Evolutionary conservation across 1,284 basidiomycete species (phyloP), one percentile per base, ranked within the genome.

Genomic region (Rhodotorula sp.): DNA sequence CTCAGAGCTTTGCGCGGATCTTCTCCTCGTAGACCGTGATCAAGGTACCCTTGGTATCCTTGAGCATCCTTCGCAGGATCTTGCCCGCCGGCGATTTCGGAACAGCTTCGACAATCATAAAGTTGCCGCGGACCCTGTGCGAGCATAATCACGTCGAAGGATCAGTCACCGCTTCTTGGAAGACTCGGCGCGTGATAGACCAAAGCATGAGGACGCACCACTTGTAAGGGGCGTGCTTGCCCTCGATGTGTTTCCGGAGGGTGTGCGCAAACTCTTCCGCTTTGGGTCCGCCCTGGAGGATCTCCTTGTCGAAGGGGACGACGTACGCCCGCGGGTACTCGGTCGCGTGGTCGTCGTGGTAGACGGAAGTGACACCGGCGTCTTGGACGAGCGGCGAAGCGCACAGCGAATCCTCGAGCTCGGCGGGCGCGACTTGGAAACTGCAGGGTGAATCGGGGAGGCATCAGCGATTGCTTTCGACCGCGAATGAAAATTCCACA

Each of bases 361-460:
- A 80, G 34, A 77, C 49, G 2, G 75, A 76, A 19, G 76, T 74
- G 14, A 79, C 78, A 14, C 77, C 79, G 6, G 78, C 79, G 62
- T 81, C 80, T 49, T 77, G 71, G 23, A 81, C 79, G 45, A 74
- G 71, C 12, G 77, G 72, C 4, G 77, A 75, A 0, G 70, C 72
- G 69, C 77, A 76, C 19, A 81, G 75, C 12, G 78, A 73, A 65
- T 76, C 77, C 65, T 81, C 80, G 26, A 81, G 74, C 57, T 81
- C 80, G 21, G 77, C 75, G 5, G 80, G 79, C 2, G 78, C 69
- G 38, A 81, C 80, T 74, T 81, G 80, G 72, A 79, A 80, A 19
- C 78, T 76, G 64, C 61, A 6, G 21, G 21, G 48, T 57, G 26
- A 26, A 15, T 21, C n/a, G 38, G 38, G 38, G 38, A 43, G 10